Conservation (phyloP, 768 basidiomycete genomes). For the Phylloporus sp. region DNA sequence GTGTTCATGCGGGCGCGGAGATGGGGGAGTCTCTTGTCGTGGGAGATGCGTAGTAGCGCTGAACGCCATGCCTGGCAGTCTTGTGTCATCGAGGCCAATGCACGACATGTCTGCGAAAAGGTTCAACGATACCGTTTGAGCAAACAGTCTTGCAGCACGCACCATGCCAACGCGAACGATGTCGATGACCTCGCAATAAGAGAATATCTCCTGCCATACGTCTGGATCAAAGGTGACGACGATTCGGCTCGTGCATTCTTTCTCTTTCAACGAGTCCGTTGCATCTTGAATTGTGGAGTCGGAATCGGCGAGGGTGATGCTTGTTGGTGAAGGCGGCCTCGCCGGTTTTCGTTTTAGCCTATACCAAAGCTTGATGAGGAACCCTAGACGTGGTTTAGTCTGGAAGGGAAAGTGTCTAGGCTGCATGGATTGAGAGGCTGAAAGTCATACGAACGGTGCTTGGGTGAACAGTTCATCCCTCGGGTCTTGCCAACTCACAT, state of each 20-base stretch:
- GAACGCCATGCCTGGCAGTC: slow-evolving; percentile 1
- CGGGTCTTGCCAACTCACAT: not conserved
- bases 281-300: not conserved
- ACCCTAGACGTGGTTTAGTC: not conserved
- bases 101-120: slow-evolving; percentile 2
- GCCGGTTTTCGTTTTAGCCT: not conserved
- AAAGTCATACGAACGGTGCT: not conserved
- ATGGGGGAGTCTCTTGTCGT: slow-evolving; percentile 4
- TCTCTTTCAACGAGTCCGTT: not conserved
- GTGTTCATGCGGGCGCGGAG: not conserved
- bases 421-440: not conserved
- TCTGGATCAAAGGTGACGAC: slow-evolving; percentile 1
- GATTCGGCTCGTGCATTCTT: not conserved
- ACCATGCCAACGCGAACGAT: slow-evolving; percentile 9
- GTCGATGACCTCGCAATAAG: slow-evolving; percentile 11
- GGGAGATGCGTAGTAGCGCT: slow-evolving; percentile 1
- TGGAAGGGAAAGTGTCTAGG: not conserved
- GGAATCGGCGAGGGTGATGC: not conserved
- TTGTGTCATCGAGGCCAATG: not conserved
- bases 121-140: not conserved
- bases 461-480: not conserved
- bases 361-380: not conserved
- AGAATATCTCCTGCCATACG: slow-evolving; percentile 7
- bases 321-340: not conserved
- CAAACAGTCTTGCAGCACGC: not conserved